phyloP scores from a whole-genome alignment of 495 filamentous ascomycete species.

The Talaromyces adpressus region DNA sequence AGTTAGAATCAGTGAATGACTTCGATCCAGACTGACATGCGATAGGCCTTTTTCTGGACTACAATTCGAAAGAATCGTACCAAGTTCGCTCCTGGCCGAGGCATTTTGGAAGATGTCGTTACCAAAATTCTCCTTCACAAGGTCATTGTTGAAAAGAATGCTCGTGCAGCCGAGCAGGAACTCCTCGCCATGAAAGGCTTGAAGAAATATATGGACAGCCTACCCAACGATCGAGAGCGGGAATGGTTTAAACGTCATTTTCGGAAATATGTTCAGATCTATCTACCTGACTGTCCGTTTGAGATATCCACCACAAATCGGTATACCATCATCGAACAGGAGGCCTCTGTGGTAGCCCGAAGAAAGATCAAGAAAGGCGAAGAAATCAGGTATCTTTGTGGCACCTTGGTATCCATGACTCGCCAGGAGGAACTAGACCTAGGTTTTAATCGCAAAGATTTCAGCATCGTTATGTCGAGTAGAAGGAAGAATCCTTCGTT shows the following conservation, averaged over 20 bases:
- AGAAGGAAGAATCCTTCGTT: conserved; percentile 80
- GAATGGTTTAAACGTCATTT: conserved; percentile 83
- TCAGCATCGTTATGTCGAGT: conserved; percentile 92
- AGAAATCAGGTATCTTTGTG: conserved; percentile 81
- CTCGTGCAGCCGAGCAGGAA: conserved; percentile 58
- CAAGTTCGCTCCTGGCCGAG: conserved; percentile 76
- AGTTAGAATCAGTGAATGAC: no score
- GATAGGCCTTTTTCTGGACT: conserved; percentile 96
- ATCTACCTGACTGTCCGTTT: conserved; percentile 85
- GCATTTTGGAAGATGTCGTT: conserved; percentile 74
- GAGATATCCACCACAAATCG: conserved; percentile 93
- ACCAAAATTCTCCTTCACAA: conserved; percentile 68
- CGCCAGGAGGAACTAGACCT: conserved; percentile 80
- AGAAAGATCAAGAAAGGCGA: conserved; percentile 71
- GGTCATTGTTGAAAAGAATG: conserved; percentile 68
- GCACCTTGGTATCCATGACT: conserved; percentile 84
- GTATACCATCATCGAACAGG: conserved; percentile 83
- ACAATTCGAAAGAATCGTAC: conserved; percentile 89
- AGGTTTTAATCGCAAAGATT: conserved; percentile 74
- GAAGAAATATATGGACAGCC: conserved; percentile 55
- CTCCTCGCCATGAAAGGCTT: conserved; percentile 69
- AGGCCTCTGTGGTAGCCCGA: conserved; percentile 82
- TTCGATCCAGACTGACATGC: no score
- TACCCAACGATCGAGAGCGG: conserved; percentile 71
- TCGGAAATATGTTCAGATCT: conserved; percentile 86